Conservation (phyloP, 1,284 basidiomycete species). For the Meripilus lineatus region DNA sequence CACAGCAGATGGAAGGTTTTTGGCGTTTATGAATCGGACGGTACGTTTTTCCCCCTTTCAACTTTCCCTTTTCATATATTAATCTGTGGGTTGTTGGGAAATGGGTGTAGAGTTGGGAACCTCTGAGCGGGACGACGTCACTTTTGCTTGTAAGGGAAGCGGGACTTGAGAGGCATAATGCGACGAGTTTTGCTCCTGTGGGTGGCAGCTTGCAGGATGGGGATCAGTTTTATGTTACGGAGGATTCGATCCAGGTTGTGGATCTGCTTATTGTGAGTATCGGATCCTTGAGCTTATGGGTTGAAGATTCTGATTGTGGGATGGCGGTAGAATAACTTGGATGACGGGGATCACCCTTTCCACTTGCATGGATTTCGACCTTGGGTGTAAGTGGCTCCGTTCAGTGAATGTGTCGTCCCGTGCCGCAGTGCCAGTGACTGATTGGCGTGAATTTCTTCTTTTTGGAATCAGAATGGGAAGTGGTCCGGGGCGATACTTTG, state of each 20-base stretch:
- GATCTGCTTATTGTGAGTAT: conserved; percentile 25
- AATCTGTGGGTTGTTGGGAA: background rate
- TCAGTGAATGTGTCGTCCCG: background rate
- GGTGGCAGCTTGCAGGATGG: conserved; percentile 13
- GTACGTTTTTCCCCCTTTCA: conserved; percentile 12
- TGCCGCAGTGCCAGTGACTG: conserved; percentile 7
- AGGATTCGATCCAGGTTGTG: conserved; percentile 26
- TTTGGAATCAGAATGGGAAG: conserved; percentile 23
- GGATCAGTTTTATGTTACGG: conserved; percentile 27
- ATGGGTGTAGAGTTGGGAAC: conserved; percentile 26
- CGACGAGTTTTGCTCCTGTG: conserved; percentile 14
- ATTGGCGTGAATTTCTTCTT: background rate
- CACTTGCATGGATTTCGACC: conserved; percentile 14
- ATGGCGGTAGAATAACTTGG: conserved; percentile 15
- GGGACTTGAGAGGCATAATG: no score
- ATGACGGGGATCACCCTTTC: conserved; percentile 15
- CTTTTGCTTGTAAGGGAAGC: conserved; percentile 18
- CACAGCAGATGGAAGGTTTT: conserved; percentile 28
- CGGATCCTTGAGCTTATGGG: background rate
- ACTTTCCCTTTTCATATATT: background rate
- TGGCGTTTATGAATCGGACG: conserved; percentile 35
- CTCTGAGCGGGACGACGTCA: conserved; percentile 24
- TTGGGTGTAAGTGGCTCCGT: conserved; percentile 7
- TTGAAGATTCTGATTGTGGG: background rate
- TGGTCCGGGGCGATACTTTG: conserved; percentile 25